Conservation (phyloP, 148 eudicot species). For the Cornus suecica region DNA sequence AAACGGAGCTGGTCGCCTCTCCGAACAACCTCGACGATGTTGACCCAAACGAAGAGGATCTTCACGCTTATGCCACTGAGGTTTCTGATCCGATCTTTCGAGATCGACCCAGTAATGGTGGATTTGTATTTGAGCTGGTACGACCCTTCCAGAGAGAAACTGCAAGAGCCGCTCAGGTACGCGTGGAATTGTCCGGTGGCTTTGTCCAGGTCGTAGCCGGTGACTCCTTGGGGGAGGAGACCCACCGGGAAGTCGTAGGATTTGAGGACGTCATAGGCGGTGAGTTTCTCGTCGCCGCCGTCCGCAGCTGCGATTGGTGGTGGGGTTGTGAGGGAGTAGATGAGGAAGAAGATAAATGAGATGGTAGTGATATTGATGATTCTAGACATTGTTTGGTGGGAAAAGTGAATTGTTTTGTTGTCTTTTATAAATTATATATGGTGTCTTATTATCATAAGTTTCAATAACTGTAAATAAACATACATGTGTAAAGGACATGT, state of each 20-base stretch:
- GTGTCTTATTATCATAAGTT: neutral
- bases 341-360: slow-evolving; percentile 8
- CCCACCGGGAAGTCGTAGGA: slow-evolving; percentile 45
- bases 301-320: neutral
- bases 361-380: neutral
- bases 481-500: too few species aligned
- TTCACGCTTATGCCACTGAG: slow-evolving; percentile 42
- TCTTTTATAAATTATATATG: neutral
- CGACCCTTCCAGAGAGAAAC: slow-evolving; percentile 24
- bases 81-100: slow-evolving; percentile 21
- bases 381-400: neutral
- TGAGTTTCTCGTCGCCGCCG: neutral
- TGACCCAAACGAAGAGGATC: slow-evolving; percentile 35
- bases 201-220: slow-evolving; percentile 36
- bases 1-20: slow-evolving; percentile 35
- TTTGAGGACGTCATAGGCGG: slow-evolving; percentile 35
- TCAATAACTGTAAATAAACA: too few species aligned
- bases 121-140: slow-evolving; percentile 44
- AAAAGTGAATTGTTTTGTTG: too few species aligned
- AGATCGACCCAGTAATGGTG: slow-evolving; percentile 34
- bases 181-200: slow-evolving; percentile 37
- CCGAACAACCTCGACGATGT: slow-evolving; percentile 28
- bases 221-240: slow-evolving; percentile 40
- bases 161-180: slow-evolving; percentile 28
- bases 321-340: neutral